Evolutionary conservation across 768 basidiomycete species (phyloP).

Genomic region (Symmetrospora coprosmae): DNA sequence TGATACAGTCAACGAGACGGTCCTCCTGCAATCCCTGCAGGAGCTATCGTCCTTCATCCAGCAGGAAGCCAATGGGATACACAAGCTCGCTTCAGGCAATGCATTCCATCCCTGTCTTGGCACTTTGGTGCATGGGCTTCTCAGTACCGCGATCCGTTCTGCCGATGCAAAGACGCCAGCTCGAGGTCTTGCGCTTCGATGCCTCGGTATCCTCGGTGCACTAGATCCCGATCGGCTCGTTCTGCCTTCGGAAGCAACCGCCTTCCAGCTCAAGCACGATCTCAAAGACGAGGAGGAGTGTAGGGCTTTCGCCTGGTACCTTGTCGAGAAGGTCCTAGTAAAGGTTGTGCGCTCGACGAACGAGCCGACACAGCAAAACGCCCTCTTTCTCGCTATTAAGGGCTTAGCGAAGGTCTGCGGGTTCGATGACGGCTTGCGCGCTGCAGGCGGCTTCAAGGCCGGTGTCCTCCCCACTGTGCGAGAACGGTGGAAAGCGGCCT

Average conservation of each 20-base stretch:
- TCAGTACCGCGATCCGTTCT: conserved; percentile 60
- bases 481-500: conserved; percentile 57
- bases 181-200: conserved; percentile 65
- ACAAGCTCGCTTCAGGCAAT: conserved; percentile 54
- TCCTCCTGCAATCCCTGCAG: conserved; percentile 55
- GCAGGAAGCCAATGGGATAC: not conserved
- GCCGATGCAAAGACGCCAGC: conserved; percentile 57
- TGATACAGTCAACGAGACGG: conserved; percentile 62
- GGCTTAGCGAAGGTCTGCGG: conserved; percentile 74
- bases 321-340: conserved; percentile 71
- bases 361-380: conserved; percentile 78
- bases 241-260: conserved; percentile 46
- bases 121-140: conserved; percentile 51
- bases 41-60: conserved; percentile 54
- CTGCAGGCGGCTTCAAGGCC: conserved; percentile 48
- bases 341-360: conserved; percentile 83
- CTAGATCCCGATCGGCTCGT: conserved; percentile 87
- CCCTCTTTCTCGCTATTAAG: conserved; percentile 81
- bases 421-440: conserved; percentile 42
- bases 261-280: conserved; percentile 61
- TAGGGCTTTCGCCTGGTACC: conserved; percentile 62
- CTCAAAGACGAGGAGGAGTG: conserved; percentile 67
- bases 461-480: conserved; percentile 3
- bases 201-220: conserved; percentile 80
- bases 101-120: conserved; percentile 66